phyloP scores from a whole-genome alignment of 805 yeast species.

The Ogataea glucozyma region DNA sequence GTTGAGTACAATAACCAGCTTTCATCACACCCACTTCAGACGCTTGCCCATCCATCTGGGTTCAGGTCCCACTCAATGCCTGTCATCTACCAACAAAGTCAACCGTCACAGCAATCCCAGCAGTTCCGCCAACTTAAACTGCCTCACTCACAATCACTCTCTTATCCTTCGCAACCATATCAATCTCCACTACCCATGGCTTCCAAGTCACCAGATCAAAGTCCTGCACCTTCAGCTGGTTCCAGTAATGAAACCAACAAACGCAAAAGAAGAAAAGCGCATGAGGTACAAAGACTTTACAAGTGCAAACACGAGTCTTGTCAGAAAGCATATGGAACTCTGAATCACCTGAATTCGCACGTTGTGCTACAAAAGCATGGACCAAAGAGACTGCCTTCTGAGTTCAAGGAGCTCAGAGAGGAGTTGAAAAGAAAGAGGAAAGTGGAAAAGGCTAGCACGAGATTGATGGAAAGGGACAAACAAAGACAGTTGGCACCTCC shows the following conservation, averaged over 20 bases:
- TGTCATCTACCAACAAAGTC: slow-evolving; percentile 8
- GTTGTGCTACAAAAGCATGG: slow-evolving; percentile 56
- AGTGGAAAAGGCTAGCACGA: slow-evolving; percentile 22
- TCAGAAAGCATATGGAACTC: slow-evolving; percentile 57
- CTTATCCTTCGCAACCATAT: slow-evolving; percentile 7
- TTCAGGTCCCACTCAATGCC: slow-evolving; percentile 16
- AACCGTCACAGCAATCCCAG: slow-evolving; percentile 5
- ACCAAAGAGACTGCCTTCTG: slow-evolving; percentile 52
- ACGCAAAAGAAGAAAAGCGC: slow-evolving; percentile 54
- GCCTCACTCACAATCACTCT: slow-evolving; percentile 10
- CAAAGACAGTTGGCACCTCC: slow-evolving; percentile 6
- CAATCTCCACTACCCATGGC: slow-evolving; percentile 3
- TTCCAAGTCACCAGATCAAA: slow-evolving; percentile 3
- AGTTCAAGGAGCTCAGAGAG: slow-evolving; percentile 51
- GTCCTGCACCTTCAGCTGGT: slow-evolving; percentile 6
- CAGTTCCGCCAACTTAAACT: slow-evolving; percentile 1
- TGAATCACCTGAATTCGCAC: slow-evolving; percentile 61
- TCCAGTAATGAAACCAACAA: slow-evolving; percentile 27
- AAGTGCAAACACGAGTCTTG: slow-evolving; percentile 49
- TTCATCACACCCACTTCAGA: slow-evolving; percentile 7
- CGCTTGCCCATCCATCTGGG: slow-evolving; percentile 11
- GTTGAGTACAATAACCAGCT: slow-evolving; percentile 3
- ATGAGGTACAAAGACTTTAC: slow-evolving; percentile 57
- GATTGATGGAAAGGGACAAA: slow-evolving; percentile 18
- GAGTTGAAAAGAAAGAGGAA: slow-evolving; percentile 37